These are phyloP conservation scores for Curvularia verruculosa DNA, from an alignment of 2,329 filamentous ascomycete genomes.

Conservation along the genomic window DNA sequence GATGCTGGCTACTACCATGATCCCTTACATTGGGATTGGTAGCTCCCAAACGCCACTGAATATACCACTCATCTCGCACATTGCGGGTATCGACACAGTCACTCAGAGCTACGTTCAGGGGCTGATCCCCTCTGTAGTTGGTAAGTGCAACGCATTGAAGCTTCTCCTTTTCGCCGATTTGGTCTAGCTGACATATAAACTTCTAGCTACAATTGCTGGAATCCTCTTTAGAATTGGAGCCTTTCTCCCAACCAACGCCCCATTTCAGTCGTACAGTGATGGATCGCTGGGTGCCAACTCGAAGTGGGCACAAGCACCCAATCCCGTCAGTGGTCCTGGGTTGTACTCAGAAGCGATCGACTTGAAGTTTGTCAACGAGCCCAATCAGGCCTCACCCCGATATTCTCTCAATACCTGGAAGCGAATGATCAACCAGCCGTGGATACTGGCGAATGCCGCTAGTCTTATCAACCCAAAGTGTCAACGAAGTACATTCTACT, in stretches of 20 bases:
- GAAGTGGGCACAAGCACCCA: slow-evolving; percentile 15
- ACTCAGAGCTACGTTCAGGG: slow-evolving; percentile 8
- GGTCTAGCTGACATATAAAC: background rate
- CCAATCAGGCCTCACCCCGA: slow-evolving; percentile 1
- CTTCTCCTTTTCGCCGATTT: too few species aligned
- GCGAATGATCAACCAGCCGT: slow-evolving; percentile 17
- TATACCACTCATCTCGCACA: slow-evolving; percentile 7
- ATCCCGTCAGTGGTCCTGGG: slow-evolving; percentile 10
- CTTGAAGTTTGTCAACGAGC: slow-evolving; percentile 14
- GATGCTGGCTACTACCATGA: slow-evolving; percentile 7
- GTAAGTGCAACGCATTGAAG: background rate
- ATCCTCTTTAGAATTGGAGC: slow-evolving; percentile 11
- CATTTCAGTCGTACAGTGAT: slow-evolving; percentile 8
- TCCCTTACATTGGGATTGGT: slow-evolving; percentile 11
- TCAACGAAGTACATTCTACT: slow-evolving; percentile 17
- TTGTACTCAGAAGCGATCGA: slow-evolving; percentile 17
- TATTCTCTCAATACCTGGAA: slow-evolving; percentile 11
- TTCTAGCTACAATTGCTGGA: slow-evolving; percentile 8
- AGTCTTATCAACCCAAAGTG: slow-evolving; percentile 8
- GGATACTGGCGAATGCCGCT: slow-evolving; percentile 4
- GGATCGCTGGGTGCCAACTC: slow-evolving; percentile 11
- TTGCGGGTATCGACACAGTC: slow-evolving; percentile 8
- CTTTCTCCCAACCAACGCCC: slow-evolving; percentile 9
- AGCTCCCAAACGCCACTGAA: slow-evolving; percentile 10
- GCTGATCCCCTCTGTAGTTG: slow-evolving; percentile 11